phyloP scores from a whole-genome alignment of 2,329 filamentous ascomycete species.

The Fusarium tjaetaba region DNA sequence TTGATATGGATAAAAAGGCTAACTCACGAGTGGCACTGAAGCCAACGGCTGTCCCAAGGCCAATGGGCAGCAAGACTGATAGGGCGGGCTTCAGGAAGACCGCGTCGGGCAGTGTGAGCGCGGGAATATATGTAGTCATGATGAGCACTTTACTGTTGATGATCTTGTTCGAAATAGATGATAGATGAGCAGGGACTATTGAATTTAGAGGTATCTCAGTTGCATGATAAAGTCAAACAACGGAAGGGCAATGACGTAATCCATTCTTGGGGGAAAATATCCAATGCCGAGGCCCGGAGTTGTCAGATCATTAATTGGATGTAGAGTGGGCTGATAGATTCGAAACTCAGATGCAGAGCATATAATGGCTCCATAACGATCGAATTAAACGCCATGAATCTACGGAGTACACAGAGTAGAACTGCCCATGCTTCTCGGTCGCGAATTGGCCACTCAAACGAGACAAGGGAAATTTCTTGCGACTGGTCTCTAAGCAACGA shows the following conservation, averaged over 20 bases:
- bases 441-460: constrained; percentile 29
- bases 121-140: constrained; percentile 86
- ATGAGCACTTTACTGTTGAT: constrained; percentile 37
- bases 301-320: background rate
- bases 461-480: constrained; percentile 1
- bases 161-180: background rate
- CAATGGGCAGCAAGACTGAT: constrained; percentile 80
- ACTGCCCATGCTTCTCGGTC: constrained; percentile 6
- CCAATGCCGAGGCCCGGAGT: constrained; percentile 7
- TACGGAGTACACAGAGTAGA: background rate
- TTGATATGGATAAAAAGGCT: background rate
- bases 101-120: constrained; percentile 75
- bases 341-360: constrained; percentile 18
- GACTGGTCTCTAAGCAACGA: constrained; percentile 18
- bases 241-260: constrained; percentile 41
- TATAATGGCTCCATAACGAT: constrained; percentile 12
- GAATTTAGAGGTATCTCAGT: background rate
- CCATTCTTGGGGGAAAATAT: constrained; percentile 1
- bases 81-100: constrained; percentile 78
- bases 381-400: constrained; percentile 1
- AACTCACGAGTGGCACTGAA: constrained; percentile 72
- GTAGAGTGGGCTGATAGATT: constrained; percentile 31
- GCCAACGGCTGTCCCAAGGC: constrained; percentile 77
- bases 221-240: constrained; percentile 8
- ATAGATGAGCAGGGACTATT: background rate